Base-by-base conservation (phyloP, 345 rosid genomes). In the Cardamine resedifolia region DNA sequence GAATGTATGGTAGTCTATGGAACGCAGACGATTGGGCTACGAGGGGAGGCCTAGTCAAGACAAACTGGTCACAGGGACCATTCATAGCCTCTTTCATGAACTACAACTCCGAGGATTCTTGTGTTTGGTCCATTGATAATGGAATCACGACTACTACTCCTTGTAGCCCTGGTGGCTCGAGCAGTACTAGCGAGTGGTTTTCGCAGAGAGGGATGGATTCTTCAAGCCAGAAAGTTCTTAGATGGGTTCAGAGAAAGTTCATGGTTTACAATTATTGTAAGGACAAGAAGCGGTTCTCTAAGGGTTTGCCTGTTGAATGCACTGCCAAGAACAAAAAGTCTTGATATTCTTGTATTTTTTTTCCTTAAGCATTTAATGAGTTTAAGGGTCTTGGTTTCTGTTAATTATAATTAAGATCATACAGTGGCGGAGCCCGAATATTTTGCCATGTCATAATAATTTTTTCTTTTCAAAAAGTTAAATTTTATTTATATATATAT, bases 1-100 rank as follows among this genome's bases (percentile, higher is more conserved):
- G 86, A 50, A 66, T 87, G 33, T 76, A 84, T 61, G 84, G 85
- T 1, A 85, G 88, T 58, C 50, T 90, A 5, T 88, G 95, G 92
- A 84, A 88, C 73, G 96, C 92, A 0, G 96, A 88, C 18, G 82
- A 88, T 39, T 88, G 88, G 93, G 91, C 93, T n/a, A 88, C 93
- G 2, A 82, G 86, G 27, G 94, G 94, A 6, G 91, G 90, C 0
- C 71, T 83, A 14, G 82, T 86, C 5, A 86, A 88, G 86, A 85
- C 82, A 16, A 84, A 88, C 66, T 86, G 92, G 92, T 66, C 79
- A 20, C 71, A 76, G 28, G 89, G 90, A 14, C 97, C 95, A 5
- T 86, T 88, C 74, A 57, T 69, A 23, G 86, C 96, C 26, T 86
- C 93, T 48, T 88, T 77, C 58, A 83, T 83, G 67, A 85, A 81